A percentile compares a stretch with the other conserved stretches of the same genome.
phyloP scores from a whole-genome alignment of 139 green algal species.

The Raphidocelis subcapitata region DNA sequence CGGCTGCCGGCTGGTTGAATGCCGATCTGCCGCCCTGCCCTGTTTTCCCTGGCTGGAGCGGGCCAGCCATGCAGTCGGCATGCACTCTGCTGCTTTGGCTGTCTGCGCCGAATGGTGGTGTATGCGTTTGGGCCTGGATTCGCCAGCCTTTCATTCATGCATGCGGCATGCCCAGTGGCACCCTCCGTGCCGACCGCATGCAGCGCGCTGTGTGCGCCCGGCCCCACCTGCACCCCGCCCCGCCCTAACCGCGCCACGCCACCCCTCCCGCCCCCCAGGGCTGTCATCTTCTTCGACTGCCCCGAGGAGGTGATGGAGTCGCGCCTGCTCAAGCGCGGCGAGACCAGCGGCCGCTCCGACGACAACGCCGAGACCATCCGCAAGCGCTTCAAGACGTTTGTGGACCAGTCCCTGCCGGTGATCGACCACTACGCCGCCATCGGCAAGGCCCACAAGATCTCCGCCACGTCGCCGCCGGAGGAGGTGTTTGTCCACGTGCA shows the following conservation, averaged over 20 bases:
- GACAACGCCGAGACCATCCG: slow-evolving; percentile 95
- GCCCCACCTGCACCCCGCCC: no score
- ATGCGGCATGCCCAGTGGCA: no score
- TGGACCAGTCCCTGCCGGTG: slow-evolving; percentile 81
- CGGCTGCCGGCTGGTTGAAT: no score
- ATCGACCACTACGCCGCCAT: slow-evolving; percentile 74
- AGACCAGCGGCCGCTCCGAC: slow-evolving; percentile 87
- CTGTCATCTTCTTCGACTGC: slow-evolving; percentile 86
- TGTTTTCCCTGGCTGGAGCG: no score
- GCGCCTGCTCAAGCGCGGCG: slow-evolving; percentile 83
- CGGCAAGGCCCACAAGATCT: slow-evolving; percentile 55
- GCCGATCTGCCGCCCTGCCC: not conserved
- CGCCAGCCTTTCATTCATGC: no score
- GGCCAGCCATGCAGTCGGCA: no score
- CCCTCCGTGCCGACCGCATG: no score
- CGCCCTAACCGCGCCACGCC: no score
- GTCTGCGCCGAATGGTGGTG: no score
- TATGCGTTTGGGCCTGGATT: no score
- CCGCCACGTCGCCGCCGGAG: slow-evolving; percentile 25
- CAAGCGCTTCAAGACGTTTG: slow-evolving; percentile 94
- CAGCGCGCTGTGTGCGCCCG: no score
- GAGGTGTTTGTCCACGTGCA: slow-evolving; percentile 30
- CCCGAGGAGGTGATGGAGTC: slow-evolving; percentile 83
- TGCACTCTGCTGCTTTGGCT: no score
- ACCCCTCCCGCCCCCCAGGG: slow-evolving; percentile 1